Evolutionary conservation across 148 eudicot species (phyloP), one percentile per base, ranked within the genome.

Genomic region (Beta vulgaris): DNA sequence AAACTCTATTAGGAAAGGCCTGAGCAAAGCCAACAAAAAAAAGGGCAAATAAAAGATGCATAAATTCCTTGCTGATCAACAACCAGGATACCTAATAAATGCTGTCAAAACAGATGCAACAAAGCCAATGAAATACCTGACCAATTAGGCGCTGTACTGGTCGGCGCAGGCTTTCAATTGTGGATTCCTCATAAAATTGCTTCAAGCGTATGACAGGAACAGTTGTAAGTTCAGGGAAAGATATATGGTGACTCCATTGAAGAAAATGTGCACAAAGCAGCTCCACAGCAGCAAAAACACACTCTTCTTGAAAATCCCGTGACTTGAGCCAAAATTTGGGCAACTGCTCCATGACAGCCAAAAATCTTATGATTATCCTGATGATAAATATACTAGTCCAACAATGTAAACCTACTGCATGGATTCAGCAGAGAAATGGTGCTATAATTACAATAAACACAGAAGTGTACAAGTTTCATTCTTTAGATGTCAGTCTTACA

Each of bases 181-280:
- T 71, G 28, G 84, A 80, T 76, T 59, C 70, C 32, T 89, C 97
- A 70, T 84, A 80, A 66, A 91, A 89, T 81, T 85, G 87, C 81
- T 84, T 86, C 68, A 96, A 77, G 26, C 91, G 84, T 57, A 91
- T 88, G 29, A 89, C 74, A 34, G 97, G 89, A 69, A 92, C 73
- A 67, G 91, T 89, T 72, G 98, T 95, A 67, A 92, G 76, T 66
- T 96, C 99, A 42, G 99, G 99, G 78, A 91, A 92, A 61, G 99
- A 91, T 69, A 96, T 89, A 83, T 91, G 88, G 80, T 82, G 85
- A 73, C 94, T 91, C 99, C 99, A 92, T 73, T 89, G 97, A 63
- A 84, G 68, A 79, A 92, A 91, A 86, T 96, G 98, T 9, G 73
- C 72, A 29, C 88, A 79, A 11, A 96, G 97, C 74, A 87, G 82